Percentiles rank a stretch among this genome's conserved stretches.
These are phyloP conservation scores for Colletotrichum sansevieriae DNA, from an alignment of 2,329 filamentous ascomycete genomes.

Conservation along the genomic window DNA sequence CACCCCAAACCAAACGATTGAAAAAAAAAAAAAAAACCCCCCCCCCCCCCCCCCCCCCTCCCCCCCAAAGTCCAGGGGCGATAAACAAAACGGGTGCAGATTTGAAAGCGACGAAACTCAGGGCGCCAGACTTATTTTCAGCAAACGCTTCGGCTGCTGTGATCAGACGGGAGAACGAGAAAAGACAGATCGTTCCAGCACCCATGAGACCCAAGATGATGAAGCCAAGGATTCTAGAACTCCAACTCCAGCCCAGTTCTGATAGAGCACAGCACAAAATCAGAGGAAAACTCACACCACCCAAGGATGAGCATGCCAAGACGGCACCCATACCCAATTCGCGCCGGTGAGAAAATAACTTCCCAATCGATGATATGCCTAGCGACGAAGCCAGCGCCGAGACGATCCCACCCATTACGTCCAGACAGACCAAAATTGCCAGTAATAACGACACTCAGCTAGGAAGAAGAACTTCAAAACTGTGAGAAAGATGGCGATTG, in stretches of 20 bases:
- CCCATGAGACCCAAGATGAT: conserved; percentile 46
- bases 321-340: conserved; percentile 46
- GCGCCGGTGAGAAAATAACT: conserved; percentile 45
- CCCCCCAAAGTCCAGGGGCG: conserved; percentile 53
- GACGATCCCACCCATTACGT: conserved; percentile 54
- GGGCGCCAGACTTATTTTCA: conserved; percentile 43
- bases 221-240: conserved; percentile 46
- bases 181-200: conserved; percentile 50
- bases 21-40: too few relatives aligned
- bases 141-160: not conserved
- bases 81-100: conserved; percentile 57
- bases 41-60: too few relatives aligned
- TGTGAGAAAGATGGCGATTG: conserved; percentile 51
- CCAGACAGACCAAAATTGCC: conserved; percentile 59
- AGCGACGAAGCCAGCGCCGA: conserved; percentile 54
- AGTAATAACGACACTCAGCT: conserved; percentile 59
- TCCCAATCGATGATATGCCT: conserved; percentile 48
- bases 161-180: conserved; percentile 46
- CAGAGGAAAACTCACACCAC: conserved; percentile 51
- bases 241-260: conserved; percentile 48
- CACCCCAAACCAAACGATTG: too few relatives aligned
- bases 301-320: conserved; percentile 44
- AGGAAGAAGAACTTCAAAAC: conserved; percentile 58
- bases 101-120: conserved; percentile 57
- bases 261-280: conserved; percentile 49